phyloP scores from a whole-genome alignment of 2,329 filamentous ascomycete species.

The Hymenoscyphus scutula region DNA sequence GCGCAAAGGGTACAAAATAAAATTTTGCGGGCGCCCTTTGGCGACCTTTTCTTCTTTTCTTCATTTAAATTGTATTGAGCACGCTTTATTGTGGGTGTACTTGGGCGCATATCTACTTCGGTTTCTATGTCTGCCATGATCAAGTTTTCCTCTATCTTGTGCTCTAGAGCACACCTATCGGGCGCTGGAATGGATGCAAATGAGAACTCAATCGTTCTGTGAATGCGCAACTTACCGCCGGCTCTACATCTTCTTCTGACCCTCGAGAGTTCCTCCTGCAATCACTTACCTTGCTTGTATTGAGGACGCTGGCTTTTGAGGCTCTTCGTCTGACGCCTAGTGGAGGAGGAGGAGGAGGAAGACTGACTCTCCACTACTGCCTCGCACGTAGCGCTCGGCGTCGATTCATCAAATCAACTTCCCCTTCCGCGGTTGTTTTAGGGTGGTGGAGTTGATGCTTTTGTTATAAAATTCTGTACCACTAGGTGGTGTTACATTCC shows the following conservation, averaged over 20 bases:
- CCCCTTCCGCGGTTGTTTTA: no score
- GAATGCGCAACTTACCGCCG: conserved; percentile 66
- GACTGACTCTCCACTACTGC: no score
- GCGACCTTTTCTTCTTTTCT: conserved; percentile 39
- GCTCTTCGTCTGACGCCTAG: neutral
- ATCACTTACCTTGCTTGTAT: neutral
- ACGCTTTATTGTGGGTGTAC: conserved; percentile 72
- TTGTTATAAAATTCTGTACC: no score
- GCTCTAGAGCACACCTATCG: conserved; percentile 54
- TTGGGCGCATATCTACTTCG: conserved; percentile 47
- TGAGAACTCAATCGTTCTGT: conserved; percentile 47
- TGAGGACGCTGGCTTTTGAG: neutral
- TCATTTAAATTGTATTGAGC: conserved; percentile 58
- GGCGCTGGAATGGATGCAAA: conserved; percentile 73
- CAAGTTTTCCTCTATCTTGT: conserved; percentile 73
- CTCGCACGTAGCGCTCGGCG: no score
- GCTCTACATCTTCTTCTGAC: conserved; percentile 57
- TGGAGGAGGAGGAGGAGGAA: no score
- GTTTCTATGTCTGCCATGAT: conserved; percentile 46
- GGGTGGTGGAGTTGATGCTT: no score
- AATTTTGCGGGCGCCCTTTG: conserved; percentile 25
- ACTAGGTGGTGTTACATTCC: no score
- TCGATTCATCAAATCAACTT: no score
- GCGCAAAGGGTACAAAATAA: conserved; percentile 18
- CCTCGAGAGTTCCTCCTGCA: neutral